phyloP scores from a whole-genome alignment of 495 filamentous ascomycete genomes.

The Paragyromitra xinjiangensis region DNA sequence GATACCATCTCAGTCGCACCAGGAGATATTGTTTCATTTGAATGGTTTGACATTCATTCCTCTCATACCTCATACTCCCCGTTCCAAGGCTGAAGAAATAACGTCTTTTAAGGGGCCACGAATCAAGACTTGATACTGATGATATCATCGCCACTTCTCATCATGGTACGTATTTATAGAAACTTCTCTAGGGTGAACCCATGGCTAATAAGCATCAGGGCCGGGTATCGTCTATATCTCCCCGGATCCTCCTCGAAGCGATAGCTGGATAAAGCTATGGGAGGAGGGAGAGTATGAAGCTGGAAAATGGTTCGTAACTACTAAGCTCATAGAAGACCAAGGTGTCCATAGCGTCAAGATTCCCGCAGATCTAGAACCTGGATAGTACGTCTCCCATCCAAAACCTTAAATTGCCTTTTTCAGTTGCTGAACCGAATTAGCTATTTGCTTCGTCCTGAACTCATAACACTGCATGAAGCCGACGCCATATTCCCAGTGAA shows the following conservation, averaged over 20 bases:
- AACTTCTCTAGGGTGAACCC: too few species aligned
- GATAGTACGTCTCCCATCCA: slow-evolving; percentile 29
- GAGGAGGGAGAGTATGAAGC: slow-evolving; percentile 61
- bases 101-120: slow-evolving; percentile 55
- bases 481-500: slow-evolving; percentile 56
- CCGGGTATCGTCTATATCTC: slow-evolving; percentile 63
- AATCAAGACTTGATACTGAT: slow-evolving; percentile 58
- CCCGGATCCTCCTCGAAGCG: slow-evolving; percentile 59
- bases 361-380: slow-evolving; percentile 60
- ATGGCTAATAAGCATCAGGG: slow-evolving; percentile 20
- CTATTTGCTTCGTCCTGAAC: slow-evolving; percentile 64
- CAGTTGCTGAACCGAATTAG: slow-evolving; percentile 21
- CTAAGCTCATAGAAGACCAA: slow-evolving; percentile 59
- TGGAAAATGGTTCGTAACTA: slow-evolving; percentile 60
- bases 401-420: neutral
- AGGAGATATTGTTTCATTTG: slow-evolving; percentile 62
- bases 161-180: slow-evolving; percentile 31
- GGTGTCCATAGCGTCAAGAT: slow-evolving; percentile 62
- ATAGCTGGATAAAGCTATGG: slow-evolving; percentile 64
- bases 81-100: neutral
- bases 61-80: neutral
- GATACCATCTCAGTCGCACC: slow-evolving; percentile 61
- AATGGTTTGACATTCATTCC: slow-evolving; percentile 48
- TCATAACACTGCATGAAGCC: slow-evolving; percentile 64
- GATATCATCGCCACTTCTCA: slow-evolving; percentile 62